A percentile compares a stretch with the other conserved stretches of the same genome.
Conservation (phyloP, 164 flowering plant genomes). For the Nelumbo lutea region DNA sequence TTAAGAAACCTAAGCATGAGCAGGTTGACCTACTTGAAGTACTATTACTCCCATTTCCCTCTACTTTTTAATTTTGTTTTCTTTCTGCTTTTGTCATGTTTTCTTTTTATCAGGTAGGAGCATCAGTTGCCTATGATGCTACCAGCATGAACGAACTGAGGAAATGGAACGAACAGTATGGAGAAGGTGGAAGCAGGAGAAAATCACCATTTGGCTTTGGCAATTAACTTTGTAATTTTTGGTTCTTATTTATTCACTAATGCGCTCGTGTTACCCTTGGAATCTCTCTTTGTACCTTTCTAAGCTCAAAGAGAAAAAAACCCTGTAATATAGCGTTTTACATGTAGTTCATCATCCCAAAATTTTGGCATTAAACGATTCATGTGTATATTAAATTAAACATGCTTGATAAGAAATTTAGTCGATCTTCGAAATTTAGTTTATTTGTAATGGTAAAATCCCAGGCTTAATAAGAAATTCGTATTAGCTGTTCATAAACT, state of each 20-base stretch:
- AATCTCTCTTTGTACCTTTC: not conserved
- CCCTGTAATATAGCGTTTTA: not conserved
- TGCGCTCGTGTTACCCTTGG: not conserved
- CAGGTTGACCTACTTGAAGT: too few relatives aligned
- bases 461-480: too few relatives aligned
- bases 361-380: not conserved
- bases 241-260: too few relatives aligned
- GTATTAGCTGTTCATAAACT: too few relatives aligned
- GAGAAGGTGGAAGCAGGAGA: conserved; percentile 94
- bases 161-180: conserved; percentile 97
- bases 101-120: conserved; percentile 58
- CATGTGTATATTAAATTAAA: conserved; percentile 1
- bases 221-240: conserved; percentile 8
- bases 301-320: not conserved
- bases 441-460: too few relatives aligned
- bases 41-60: too few relatives aligned
- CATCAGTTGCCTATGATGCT: conserved; percentile 87
- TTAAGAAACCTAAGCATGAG: too few relatives aligned
- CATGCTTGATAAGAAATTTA: too few relatives aligned
- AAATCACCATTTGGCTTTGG: conserved; percentile 84
- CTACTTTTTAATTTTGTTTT: too few relatives aligned
- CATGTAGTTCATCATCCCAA: not conserved
- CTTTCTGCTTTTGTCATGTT: too few relatives aligned
- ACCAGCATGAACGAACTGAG: conserved; percentile 92
- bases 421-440: too few relatives aligned